Evolutionary conservation across 1,284 basidiomycete genomes (phyloP).

Genomic region (Irpex sp.): DNA sequence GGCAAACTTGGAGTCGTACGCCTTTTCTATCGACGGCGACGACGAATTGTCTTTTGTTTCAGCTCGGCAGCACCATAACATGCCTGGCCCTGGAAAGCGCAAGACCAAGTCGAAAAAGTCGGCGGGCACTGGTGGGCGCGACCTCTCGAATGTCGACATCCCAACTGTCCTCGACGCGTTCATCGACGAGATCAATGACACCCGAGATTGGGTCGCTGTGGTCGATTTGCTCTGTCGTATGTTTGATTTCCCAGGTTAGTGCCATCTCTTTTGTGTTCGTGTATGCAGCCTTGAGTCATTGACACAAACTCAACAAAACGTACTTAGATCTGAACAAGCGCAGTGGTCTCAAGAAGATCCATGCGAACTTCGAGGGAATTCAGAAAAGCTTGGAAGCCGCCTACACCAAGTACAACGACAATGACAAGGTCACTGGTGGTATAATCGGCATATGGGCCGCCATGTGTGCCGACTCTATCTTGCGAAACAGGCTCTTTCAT

Average conservation of each 20-base stretch:
- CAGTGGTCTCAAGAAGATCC: conserved; percentile 58
- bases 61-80: conserved; percentile 6
- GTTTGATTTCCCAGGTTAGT: conserved; percentile 51
- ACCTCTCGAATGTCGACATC: conserved; percentile 9
- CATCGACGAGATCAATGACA: conserved; percentile 42
- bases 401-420: conserved; percentile 19
- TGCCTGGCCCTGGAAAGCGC: conserved; percentile 31
- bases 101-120: conserved; percentile 20
- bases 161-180: conserved; percentile 22
- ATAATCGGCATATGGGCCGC: conserved; percentile 60
- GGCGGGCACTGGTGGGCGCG: background rate
- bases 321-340: conserved; percentile 48
- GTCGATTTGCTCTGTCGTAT: conserved; percentile 45
- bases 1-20: too few species aligned
- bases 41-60: too few species aligned
- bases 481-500: conserved; percentile 53
- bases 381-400: conserved; percentile 41
- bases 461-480: conserved; percentile 56
- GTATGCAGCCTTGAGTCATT: background rate
- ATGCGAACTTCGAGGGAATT: conserved; percentile 50
- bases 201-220: conserved; percentile 45
- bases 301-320: background rate
- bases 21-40: too few species aligned
- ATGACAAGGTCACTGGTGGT: conserved; percentile 37
- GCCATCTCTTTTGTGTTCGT: background rate